Evolutionary conservation across 2,329 filamentous ascomycete genomes (phyloP).

Genomic region (Akanthomyces lecanii): DNA sequence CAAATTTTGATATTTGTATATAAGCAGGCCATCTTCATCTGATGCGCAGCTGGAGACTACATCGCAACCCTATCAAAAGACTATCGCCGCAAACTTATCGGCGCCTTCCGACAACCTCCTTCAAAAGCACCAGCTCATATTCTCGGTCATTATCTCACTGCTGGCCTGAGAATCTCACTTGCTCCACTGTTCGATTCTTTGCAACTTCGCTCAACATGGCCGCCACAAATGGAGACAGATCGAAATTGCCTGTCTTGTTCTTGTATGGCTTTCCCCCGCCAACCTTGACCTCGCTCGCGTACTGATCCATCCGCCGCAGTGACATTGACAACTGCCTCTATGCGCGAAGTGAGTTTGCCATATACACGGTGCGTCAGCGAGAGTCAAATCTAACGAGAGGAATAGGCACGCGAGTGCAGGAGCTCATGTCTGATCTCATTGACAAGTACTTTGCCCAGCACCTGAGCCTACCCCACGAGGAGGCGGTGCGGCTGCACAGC

Average conservation of each 20-base stretch:
- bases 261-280: slow-evolving; percentile 32
- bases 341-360: slow-evolving; percentile 62
- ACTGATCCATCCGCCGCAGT: slow-evolving; percentile 43
- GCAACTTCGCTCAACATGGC: slow-evolving; percentile 23
- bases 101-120: not conserved
- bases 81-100: not conserved
- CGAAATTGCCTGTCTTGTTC: slow-evolving; percentile 39
- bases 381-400: not conserved
- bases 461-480: slow-evolving; percentile 66
- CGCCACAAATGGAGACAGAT: slow-evolving; percentile 31
- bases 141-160: not conserved
- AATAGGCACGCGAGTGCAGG: slow-evolving; percentile 71
- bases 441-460: slow-evolving; percentile 61
- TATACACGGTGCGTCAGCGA: not conserved
- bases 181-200: not conserved
- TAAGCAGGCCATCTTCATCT: not conserved
- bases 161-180: not conserved
- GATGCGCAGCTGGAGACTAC: not conserved
- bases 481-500: slow-evolving; percentile 80
- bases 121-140: not conserved
- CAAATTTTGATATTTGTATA: not conserved
- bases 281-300: not conserved
- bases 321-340: slow-evolving; percentile 99
- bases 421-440: slow-evolving; percentile 84
- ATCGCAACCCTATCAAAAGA: not conserved